Base-by-base conservation (phyloP, 2,329 filamentous ascomycete species). In the Colletotrichum horii region DNA sequence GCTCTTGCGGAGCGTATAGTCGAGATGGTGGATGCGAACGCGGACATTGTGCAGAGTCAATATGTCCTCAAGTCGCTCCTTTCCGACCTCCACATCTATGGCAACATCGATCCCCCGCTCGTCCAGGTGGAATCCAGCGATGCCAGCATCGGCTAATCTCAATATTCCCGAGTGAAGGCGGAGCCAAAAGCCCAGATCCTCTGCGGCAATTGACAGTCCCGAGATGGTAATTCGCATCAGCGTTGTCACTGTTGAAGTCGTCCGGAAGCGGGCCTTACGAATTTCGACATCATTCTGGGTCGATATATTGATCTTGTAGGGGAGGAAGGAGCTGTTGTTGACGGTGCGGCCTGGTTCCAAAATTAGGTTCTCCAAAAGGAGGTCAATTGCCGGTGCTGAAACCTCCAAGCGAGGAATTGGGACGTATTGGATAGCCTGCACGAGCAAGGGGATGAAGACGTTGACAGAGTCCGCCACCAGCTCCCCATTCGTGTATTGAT, bases 381-480 rank as follows among this genome's bases (percentile, higher is more conserved):
- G 90, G 79, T 98, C 96, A 70, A 98, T 89, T 38, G 94, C 92
- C 0, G 96, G 96, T 5, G 93, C 94, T 1, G 95, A 94, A 7
- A 98, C 88, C 83, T 98, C 96, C n/a, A 98, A 85, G 6, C 96
- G 93, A 1, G 96, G 96, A 68, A 98, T 97, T 0, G 96, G 96
- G 6, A 98, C 87, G 84, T 95, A 96, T 82, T 98, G 96, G 36
- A 98, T 89, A 4, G 92, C 91, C 78, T 95, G 90, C 73, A 98
- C 90, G 6, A 96, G 81, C 15, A 95, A 86, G 0, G 96, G 96
- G 7, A 97, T 88, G 81, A 98, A 96, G 15, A 96, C 92, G 75
- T 96, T 94, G 78, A 95, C 89, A 4, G 92, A 87, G 82, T 98
- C 96, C 4, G 92, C 89, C 6, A 97, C 85, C 3, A 98, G 88